Conservation (phyloP, 495 filamentous ascomycete genomes). For the Paragyromitra xinjiangensis region DNA sequence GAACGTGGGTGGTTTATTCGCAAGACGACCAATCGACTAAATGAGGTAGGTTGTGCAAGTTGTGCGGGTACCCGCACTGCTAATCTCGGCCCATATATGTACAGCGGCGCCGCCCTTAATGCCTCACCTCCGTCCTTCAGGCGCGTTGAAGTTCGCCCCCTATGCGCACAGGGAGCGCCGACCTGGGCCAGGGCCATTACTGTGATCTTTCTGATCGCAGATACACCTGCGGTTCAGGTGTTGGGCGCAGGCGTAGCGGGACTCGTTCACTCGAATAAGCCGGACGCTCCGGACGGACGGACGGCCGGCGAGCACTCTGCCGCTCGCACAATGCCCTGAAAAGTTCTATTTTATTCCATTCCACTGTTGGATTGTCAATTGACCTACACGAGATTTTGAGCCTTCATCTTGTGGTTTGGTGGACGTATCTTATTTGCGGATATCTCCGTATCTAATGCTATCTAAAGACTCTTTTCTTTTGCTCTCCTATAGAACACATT, state of each 20-base stretch:
- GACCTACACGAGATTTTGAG: slow-evolving; percentile 9
- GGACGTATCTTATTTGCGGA: slow-evolving; percentile 16
- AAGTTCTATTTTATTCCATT: slow-evolving; percentile 23
- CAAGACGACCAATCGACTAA: slow-evolving; percentile 43
- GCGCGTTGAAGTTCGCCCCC: slow-evolving; percentile 16
- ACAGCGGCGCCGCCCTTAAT: slow-evolving; percentile 43
- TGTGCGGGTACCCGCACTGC: slow-evolving; percentile 41
- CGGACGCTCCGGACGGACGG: slow-evolving; percentile 31
- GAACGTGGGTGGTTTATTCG: slow-evolving; percentile 36
- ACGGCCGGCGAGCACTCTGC: slow-evolving; percentile 40
- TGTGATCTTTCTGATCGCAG: slow-evolving; percentile 42
- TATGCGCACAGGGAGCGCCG: slow-evolving; percentile 30
- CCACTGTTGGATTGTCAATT: slow-evolving; percentile 35
- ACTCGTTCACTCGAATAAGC: slow-evolving; percentile 44
- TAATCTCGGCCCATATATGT: slow-evolving; percentile 43
- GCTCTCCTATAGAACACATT: slow-evolving; percentile 29
- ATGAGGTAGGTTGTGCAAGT: slow-evolving; percentile 25
- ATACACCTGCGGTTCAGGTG: slow-evolving; percentile 35
- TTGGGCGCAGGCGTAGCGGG: slow-evolving; percentile 30
- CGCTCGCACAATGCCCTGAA: slow-evolving; percentile 28
- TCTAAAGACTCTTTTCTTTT: slow-evolving; percentile 3
- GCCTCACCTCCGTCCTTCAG: slow-evolving; percentile 32
- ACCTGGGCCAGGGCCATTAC: slow-evolving; percentile 33
- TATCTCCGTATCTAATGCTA: slow-evolving; percentile 40
- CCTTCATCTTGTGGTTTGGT: slow-evolving; percentile 10